Evolutionary conservation across 2,329 filamentous ascomycete genomes (phyloP).

Genomic region (Fusarium neocosmosporiellum): DNA sequence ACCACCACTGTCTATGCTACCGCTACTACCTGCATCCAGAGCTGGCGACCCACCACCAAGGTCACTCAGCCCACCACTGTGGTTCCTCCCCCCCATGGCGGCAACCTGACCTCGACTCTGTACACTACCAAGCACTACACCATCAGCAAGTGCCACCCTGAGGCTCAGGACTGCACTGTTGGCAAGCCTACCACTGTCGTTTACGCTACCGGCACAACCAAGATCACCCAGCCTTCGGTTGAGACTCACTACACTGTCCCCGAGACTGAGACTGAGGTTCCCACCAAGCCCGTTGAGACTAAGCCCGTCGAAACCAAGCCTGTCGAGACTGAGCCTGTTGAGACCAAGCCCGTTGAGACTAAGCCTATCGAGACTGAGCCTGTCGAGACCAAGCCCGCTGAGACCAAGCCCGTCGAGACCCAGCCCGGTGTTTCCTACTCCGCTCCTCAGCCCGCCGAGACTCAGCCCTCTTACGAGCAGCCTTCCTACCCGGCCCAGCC

Average conservation of each 20-base stretch:
- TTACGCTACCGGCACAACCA: background rate
- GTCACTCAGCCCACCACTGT: background rate
- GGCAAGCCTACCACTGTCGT: background rate
- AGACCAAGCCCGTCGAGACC: background rate
- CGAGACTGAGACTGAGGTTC: background rate
- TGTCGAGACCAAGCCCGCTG: background rate
- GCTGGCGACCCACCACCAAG: background rate
- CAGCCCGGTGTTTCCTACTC: background rate
- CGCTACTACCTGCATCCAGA: background rate
- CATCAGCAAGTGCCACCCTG: background rate
- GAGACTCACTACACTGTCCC: background rate
- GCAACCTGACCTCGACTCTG: conserved; percentile 25
- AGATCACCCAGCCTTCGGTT: background rate
- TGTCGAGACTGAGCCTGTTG: background rate
- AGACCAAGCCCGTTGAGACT: background rate
- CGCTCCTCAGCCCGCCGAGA: background rate
- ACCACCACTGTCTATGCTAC: conserved; percentile 6
- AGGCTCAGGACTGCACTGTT: background rate
- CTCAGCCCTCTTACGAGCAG: background rate
- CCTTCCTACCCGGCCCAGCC: background rate
- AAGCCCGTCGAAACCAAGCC: conserved; percentile 7
- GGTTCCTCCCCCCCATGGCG: conserved; percentile 11
- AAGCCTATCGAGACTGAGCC: background rate
- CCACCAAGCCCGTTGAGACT: conserved; percentile 2
- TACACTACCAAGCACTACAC: conserved; percentile 15